Conservation (phyloP, 129 eudicot genomes). For the Arctium lappa region DNA sequence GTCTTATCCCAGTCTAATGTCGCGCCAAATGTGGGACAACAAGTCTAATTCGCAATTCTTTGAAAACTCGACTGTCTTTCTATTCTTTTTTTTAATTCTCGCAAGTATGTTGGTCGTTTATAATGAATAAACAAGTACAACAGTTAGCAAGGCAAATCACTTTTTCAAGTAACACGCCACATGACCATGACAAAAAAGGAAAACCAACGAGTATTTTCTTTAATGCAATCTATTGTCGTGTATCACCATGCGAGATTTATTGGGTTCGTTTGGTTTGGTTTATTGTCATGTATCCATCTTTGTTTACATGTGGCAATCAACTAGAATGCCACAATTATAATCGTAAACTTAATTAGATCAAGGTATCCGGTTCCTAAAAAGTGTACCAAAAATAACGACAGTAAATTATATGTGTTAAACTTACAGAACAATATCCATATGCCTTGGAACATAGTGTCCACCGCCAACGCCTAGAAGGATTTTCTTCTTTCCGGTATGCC, state of each 20-base stretch:
- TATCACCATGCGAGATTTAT: background rate
- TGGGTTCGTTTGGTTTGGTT: background rate
- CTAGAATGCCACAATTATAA: background rate
- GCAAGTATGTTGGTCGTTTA: no score
- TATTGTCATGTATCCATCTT: background rate
- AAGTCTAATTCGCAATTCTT: no score
- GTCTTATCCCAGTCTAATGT: no score
- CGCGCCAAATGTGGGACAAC: no score
- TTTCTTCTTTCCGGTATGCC: slow-evolving; percentile 58
- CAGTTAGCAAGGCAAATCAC: no score
- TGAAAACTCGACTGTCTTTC: no score
- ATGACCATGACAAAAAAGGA: no score
- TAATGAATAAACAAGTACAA: no score
- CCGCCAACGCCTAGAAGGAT: slow-evolving; percentile 94
- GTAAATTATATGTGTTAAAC: slow-evolving; percentile 16
- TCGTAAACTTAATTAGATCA: background rate
- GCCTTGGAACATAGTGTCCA: slow-evolving; percentile 97
- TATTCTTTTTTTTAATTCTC: no score
- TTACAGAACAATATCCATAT: slow-evolving; percentile 85
- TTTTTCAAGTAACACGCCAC: no score
- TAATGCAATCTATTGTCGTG: background rate
- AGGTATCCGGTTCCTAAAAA: background rate
- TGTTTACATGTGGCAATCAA: background rate
- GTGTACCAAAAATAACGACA: background rate
- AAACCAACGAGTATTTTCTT: no score